These are phyloP conservation scores for Calonectria multiphialidica DNA, from an alignment of 2,329 filamentous ascomycete species.

Conservation along the genomic window DNA sequence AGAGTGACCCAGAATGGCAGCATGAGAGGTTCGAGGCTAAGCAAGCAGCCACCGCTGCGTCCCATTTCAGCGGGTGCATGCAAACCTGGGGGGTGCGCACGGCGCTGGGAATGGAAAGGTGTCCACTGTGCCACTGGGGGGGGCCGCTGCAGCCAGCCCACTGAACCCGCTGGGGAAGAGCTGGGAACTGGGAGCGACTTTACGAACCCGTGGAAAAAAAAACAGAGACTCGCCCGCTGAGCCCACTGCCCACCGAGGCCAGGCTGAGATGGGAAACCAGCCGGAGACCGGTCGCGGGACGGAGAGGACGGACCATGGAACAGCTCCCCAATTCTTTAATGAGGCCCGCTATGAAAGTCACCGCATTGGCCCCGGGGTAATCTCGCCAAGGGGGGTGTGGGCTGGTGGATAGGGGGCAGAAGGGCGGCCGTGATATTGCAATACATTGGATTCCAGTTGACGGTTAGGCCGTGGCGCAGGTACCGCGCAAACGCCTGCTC, in stretches of 20 bases:
- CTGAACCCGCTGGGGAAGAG: slow-evolving; percentile 14
- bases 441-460: slow-evolving; percentile 7
- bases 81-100: slow-evolving; percentile 6
- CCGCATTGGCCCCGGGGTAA: slow-evolving; percentile 44
- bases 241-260: slow-evolving; percentile 9
- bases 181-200: background rate
- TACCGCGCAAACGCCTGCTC: slow-evolving; percentile 2
- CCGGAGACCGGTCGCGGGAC: slow-evolving; percentile 12
- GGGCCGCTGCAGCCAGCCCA: slow-evolving; percentile 9
- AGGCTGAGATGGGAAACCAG: slow-evolving; percentile 18
- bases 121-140: slow-evolving; percentile 13
- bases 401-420: slow-evolving; percentile 18
- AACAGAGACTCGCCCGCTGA: background rate
- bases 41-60: slow-evolving; percentile 11
- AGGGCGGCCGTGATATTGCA: slow-evolving; percentile 13
- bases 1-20: slow-evolving; percentile 6
- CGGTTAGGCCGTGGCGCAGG: background rate
- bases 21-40: slow-evolving; percentile 26
- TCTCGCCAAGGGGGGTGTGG: slow-evolving; percentile 38
- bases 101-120: slow-evolving; percentile 18
- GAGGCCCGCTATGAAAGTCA: slow-evolving; percentile 41
- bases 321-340: slow-evolving; percentile 35
- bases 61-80: slow-evolving; percentile 5
- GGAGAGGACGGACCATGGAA: background rate
- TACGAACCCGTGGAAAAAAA: slow-evolving; percentile 10